A percentile compares a stretch with the other conserved stretches of the same genome.
Conservation (phyloP, 2,329 filamentous ascomycete genomes). For the Hysterium pulicare region DNA sequence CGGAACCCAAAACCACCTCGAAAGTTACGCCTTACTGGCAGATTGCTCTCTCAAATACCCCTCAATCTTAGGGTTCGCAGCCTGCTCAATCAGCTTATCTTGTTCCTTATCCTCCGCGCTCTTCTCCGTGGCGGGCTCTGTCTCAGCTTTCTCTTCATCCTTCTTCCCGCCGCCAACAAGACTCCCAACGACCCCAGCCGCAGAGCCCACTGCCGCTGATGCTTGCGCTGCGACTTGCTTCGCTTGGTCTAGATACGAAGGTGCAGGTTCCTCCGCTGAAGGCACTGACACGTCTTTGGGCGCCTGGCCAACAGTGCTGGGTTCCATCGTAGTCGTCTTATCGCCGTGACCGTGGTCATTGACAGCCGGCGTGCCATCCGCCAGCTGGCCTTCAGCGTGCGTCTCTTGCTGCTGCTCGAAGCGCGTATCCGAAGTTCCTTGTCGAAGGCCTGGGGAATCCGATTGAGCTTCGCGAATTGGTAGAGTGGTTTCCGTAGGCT, state of each 20-base stretch:
- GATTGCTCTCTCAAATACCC: conserved; percentile 30
- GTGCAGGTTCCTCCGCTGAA: conserved; percentile 29
- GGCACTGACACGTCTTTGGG: conserved; percentile 45
- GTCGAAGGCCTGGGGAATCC: too few species aligned
- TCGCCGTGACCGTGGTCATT: conserved; percentile 44
- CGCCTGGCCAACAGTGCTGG: conserved; percentile 47
- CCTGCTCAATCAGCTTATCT: conserved; percentile 28
- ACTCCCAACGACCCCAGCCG: conserved; percentile 31
- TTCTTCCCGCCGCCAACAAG: conserved; percentile 26
- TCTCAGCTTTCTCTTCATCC: background rate
- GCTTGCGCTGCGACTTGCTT: conserved; percentile 35
- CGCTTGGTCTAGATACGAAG: conserved; percentile 42
- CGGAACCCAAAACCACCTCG: too few species aligned
- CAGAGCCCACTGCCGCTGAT: conserved; percentile 22
- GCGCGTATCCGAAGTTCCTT: conserved; percentile 41
- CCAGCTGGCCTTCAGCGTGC: conserved; percentile 43
- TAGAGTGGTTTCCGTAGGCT: conserved; percentile 9
- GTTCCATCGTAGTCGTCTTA: conserved; percentile 46
- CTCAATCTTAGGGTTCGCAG: conserved; percentile 27
- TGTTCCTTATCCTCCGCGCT: conserved; percentile 26
- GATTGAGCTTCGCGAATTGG: conserved; percentile 21
- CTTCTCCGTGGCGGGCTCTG: conserved; percentile 20
- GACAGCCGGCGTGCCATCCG: conserved; percentile 42
- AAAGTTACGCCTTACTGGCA: background rate
- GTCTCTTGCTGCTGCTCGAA: conserved; percentile 42